Evolutionary conservation across 176 grass and related monocot genomes (phyloP).

Genomic region (Aechmea fasciata): DNA sequence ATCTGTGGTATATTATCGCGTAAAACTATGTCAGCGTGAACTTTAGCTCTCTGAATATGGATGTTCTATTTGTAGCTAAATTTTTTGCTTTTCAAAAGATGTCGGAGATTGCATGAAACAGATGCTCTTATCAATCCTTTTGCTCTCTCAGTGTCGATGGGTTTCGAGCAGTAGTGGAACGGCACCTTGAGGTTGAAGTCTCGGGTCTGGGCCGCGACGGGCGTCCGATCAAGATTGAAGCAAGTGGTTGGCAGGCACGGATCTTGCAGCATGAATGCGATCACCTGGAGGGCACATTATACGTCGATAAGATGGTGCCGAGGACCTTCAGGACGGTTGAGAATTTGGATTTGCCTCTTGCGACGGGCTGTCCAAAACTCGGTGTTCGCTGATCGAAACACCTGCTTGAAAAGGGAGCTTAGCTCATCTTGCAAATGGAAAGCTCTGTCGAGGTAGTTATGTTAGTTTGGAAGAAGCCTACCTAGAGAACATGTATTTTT

Average conservation of each 20-base stretch:
- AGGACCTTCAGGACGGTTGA: constrained; percentile 80
- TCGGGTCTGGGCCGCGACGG: constrained; percentile 67
- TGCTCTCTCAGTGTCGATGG: constrained; percentile 65
- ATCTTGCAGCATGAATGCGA: constrained; percentile 93
- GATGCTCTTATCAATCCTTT: constrained; percentile 12
- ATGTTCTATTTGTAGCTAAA: background rate
- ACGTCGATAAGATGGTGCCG: constrained; percentile 86
- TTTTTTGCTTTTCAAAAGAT: background rate
- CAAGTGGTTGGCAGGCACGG: constrained; percentile 83
- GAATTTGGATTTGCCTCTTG: constrained; percentile 69
- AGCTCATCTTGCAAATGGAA: background rate
- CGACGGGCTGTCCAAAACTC: constrained; percentile 52
- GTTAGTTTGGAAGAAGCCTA: no score
- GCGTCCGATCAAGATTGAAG: constrained; percentile 51
- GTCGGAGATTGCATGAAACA: background rate
- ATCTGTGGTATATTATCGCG: no score
- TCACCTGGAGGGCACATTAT: constrained; percentile 83
- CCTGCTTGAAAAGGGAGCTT: background rate
- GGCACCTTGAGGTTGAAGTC: constrained; percentile 82
- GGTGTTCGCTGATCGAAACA: constrained; percentile 30
- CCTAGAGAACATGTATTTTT: no score
- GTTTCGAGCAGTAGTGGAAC: constrained; percentile 62
- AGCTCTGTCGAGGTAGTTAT: background rate
- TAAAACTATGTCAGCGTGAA: no score
- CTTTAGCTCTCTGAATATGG: no score